Percentiles rank a stretch among this genome's conserved stretches.
phyloP scores from a whole-genome alignment of 164 flowering plant species.

The Houttuynia cordata region DNA sequence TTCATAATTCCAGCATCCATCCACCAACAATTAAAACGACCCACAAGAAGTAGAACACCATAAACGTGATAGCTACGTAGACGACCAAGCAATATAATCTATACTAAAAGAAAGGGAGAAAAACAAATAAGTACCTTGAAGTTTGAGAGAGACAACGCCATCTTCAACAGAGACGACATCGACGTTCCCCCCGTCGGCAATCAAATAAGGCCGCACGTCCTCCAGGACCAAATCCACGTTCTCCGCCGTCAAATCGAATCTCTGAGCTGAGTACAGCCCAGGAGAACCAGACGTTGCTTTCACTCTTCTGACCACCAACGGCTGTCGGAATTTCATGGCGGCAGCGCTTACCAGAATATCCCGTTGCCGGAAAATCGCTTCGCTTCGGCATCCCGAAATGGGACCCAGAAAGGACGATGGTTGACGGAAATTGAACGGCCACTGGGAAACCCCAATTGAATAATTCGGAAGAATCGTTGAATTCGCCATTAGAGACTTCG shows the following conservation, averaged over 20 bases:
- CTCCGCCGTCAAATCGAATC: constrained; percentile 49
- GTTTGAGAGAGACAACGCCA: constrained; percentile 68
- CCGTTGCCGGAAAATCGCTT: not conserved
- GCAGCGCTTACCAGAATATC: not conserved
- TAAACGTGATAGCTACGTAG: no score
- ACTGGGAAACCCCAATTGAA: no score
- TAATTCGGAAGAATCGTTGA: no score
- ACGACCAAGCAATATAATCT: not conserved
- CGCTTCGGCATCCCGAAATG: no score
- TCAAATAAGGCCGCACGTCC: constrained; percentile 83
- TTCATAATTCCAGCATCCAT: not conserved
- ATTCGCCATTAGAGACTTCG: no score
- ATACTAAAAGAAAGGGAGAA: not conserved
- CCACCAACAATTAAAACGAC: not conserved
- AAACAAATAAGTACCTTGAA: constrained; percentile 39
- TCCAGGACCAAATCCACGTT: constrained; percentile 88
- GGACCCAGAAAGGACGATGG: no score
- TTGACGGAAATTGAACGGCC: no score
- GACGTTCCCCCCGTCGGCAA: constrained; percentile 92
- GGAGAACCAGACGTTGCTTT: constrained; percentile 26
- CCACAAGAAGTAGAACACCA: not conserved
- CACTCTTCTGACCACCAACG: constrained; percentile 5
- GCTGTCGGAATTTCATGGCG: constrained; percentile 12
- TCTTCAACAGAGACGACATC: constrained; percentile 88
- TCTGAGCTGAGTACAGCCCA: constrained; percentile 67